These are phyloP conservation scores for Zymoseptoria ardabiliae DNA, from an alignment of 2,329 filamentous ascomycete species.

Conservation along the genomic window DNA sequence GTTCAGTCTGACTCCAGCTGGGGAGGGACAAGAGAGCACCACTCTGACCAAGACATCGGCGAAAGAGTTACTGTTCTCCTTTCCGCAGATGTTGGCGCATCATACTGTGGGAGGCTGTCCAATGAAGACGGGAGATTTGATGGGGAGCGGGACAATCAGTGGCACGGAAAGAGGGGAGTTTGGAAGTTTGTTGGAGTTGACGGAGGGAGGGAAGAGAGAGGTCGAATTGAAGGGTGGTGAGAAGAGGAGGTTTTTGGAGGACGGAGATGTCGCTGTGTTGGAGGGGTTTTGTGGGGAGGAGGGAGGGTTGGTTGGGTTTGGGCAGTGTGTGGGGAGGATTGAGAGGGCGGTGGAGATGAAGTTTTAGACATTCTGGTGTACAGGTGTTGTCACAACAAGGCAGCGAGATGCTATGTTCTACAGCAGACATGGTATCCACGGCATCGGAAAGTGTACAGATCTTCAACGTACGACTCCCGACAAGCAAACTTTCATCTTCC, in stretches of 20 bases:
- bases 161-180: conserved; percentile 52
- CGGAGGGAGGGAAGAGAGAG: conserved; percentile 57
- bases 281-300: conserved; percentile 56
- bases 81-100: conserved; percentile 75
- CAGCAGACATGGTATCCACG: neutral
- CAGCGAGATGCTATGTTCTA: neutral
- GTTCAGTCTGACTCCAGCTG: conserved; percentile 50
- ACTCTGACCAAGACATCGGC: conserved; percentile 53
- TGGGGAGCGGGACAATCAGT: conserved; percentile 74
- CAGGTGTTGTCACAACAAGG: neutral
- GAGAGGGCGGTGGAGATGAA: conserved; percentile 31
- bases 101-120: conserved; percentile 71
- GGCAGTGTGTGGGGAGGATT: conserved; percentile 62
- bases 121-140: conserved; percentile 64
- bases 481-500: neutral
- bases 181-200: conserved; percentile 68
- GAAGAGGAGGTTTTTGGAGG: conserved; percentile 63
- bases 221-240: conserved; percentile 58
- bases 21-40: conserved; percentile 36
- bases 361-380: neutral
- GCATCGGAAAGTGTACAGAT: neutral
- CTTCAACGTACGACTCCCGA: neutral
- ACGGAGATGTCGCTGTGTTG: conserved; percentile 64
- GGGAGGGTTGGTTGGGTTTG: conserved; percentile 66
- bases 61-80: conserved; percentile 69